A percentile compares a stretch with the other conserved stretches of the same genome.
phyloP scores from a whole-genome alignment of 176 grass and related monocot genomes.

The Poa annua region DNA sequence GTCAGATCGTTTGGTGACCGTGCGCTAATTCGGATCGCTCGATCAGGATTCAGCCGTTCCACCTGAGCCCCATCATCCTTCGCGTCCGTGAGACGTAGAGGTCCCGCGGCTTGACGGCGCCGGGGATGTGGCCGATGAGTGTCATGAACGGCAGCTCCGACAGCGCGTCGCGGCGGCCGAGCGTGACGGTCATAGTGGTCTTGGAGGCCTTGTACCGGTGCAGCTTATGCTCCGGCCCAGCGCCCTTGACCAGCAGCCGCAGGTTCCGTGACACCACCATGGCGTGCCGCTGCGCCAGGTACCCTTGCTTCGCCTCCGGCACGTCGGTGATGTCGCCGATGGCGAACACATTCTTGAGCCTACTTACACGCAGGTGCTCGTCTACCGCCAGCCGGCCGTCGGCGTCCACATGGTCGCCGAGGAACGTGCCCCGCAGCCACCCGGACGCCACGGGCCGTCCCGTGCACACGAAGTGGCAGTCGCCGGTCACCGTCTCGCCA shows the following conservation, averaged over 20 bases:
- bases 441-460: conserved; percentile 46
- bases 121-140: conserved; percentile 53
- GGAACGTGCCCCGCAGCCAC: conserved; percentile 51
- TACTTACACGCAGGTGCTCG: conserved; percentile 53
- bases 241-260: conserved; percentile 52
- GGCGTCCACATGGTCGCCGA: conserved; percentile 39
- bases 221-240: conserved; percentile 57
- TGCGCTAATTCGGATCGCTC: not conserved
- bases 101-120: conserved; percentile 59
- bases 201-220: conserved; percentile 60
- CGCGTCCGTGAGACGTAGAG: conserved; percentile 56
- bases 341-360: conserved; percentile 63
- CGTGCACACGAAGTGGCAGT: conserved; percentile 58
- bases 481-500: conserved; percentile 57
- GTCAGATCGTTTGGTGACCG: not conserved
- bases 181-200: conserved; percentile 42
- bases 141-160: conserved; percentile 76
- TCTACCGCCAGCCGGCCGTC: conserved; percentile 47
- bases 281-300: conserved; percentile 64
- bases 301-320: conserved; percentile 65
- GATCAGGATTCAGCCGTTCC: not conserved
- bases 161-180: conserved; percentile 62
- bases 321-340: conserved; percentile 65
- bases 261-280: conserved; percentile 72
- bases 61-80: conserved; percentile 58